Conservation (phyloP, 805 yeast genomes). For the Priceomyces medius region DNA sequence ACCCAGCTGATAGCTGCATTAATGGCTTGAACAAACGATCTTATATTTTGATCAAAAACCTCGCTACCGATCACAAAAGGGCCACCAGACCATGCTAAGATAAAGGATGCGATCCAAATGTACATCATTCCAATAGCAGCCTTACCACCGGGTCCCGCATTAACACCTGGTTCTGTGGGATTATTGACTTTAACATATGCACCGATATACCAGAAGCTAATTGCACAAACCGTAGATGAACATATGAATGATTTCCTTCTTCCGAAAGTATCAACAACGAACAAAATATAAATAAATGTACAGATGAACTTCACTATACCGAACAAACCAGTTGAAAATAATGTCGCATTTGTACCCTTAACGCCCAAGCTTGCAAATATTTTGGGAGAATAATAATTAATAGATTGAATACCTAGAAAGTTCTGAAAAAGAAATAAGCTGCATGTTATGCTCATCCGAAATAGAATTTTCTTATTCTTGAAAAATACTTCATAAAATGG, state of each 20-base stretch:
- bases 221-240: conserved; percentile 31
- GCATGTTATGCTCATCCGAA: conserved; percentile 32
- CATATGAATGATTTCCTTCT: conserved; percentile 36
- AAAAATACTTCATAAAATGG: conserved; percentile 32
- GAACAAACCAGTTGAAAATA: conserved; percentile 41
- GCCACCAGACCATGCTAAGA: conserved; percentile 41
- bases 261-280: conserved; percentile 37
- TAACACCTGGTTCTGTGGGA: conserved; percentile 29
- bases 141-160: conserved; percentile 38
- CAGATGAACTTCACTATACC: conserved; percentile 39
- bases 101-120: conserved; percentile 41
- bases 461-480: conserved; percentile 22
- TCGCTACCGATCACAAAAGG: conserved; percentile 42
- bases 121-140: conserved; percentile 43
- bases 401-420: conserved; percentile 40
- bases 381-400: conserved; percentile 39
- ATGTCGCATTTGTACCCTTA: conserved; percentile 35
- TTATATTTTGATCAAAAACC: conserved; percentile 39
- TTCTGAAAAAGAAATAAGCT: conserved; percentile 36
- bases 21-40: conserved; percentile 40
- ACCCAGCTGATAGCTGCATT: conserved; percentile 42
- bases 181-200: conserved; percentile 34
- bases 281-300: conserved; percentile 32
- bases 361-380: conserved; percentile 36
- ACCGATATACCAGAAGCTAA: conserved; percentile 42